A percentile compares a stretch with the other conserved stretches of the same genome.
These are phyloP conservation scores for Trapa incisa DNA, from an alignment of 345 rosid species.

Conservation along the genomic window DNA sequence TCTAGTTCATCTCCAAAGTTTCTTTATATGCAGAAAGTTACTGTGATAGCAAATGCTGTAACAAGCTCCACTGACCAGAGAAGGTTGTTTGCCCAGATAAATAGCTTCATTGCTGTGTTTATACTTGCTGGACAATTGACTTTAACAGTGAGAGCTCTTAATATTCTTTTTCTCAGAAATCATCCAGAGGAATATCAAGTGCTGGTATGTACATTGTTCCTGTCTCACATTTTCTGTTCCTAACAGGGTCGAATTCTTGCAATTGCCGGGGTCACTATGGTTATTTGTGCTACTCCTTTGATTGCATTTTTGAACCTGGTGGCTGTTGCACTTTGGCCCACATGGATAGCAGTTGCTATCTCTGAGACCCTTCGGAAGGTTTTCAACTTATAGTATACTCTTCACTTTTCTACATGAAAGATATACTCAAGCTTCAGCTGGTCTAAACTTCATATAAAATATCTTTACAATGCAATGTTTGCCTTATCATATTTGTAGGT, in stretches of 20 bases:
- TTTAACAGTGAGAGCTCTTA: slow-evolving; percentile 42
- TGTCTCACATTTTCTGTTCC: background rate
- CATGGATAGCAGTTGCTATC: slow-evolving; percentile 64
- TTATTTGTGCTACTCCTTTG: slow-evolving; percentile 72
- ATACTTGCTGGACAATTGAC: slow-evolving; percentile 89
- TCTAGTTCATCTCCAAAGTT: background rate
- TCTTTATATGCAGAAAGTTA: slow-evolving; percentile 60
- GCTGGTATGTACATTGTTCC: background rate
- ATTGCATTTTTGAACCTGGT: slow-evolving; percentile 59
- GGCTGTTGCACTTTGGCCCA: slow-evolving; percentile 78
- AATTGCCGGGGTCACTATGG: slow-evolving; percentile 59
- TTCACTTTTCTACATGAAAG: background rate
- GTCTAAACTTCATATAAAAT: too few relatives aligned
- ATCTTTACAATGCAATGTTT: background rate
- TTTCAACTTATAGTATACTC: background rate
- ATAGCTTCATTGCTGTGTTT: slow-evolving; percentile 85
- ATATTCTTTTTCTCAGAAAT: slow-evolving; percentile 1
- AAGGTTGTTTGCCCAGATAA: slow-evolving; percentile 80
- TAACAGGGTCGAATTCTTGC: slow-evolving; percentile 77
- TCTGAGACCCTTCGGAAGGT: slow-evolving; percentile 93
- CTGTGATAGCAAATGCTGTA: slow-evolving; percentile 65
- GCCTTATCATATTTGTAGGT: slow-evolving; percentile 27
- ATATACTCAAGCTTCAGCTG: background rate
- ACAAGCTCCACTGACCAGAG: slow-evolving; percentile 69
- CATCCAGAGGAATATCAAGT: background rate